Base-by-base conservation (phyloP, 2,329 filamentous ascomycete genomes). In the Alternaria sp. region DNA sequence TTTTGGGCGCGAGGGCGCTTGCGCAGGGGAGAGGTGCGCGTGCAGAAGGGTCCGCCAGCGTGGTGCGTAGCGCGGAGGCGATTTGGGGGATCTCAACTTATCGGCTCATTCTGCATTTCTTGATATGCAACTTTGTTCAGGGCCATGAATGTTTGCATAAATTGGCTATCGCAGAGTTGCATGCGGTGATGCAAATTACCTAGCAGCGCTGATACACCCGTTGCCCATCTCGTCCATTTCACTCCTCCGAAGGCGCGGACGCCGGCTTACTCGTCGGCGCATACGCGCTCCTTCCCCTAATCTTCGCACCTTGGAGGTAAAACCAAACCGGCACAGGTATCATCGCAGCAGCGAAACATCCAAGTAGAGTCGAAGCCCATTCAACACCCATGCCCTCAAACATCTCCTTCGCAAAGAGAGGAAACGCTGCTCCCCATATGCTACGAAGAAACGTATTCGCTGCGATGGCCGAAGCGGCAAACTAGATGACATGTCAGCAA, bases 341-440 rank as follows among this genome's bases (percentile, higher is more conserved):
- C n/a, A 84, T 76, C 1, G 80, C 57, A 6, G 77, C 75, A 15
- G 82, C 82, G 10, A 85, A 67, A 49, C 77, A 81, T 2, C 83
- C 83, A 1, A 85, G 76, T 10, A 85, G 65, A 4, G 82, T 84
- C 28, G 77, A 72, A 1, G 82, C 82, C 75, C 80, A 85, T 50
- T 85, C 72, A 17, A 86, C 81, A 13, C 85, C 85, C 75, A 86
- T 83, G 47, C 83, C 83, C 23, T 85, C 62, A 67, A 86, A 86
- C 85, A 87, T 87, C 67, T 87, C 85, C 2, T 81, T 82, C 0
- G 84, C 83, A 68, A 87, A 87, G 0, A 88, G 81, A 1, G 86
- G 86, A 71, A 87, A 86, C 2, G 76, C 81, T 21, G 83, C 83
- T 43, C 84, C 85, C 51, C 80, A 83, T 17, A 86, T 70, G 25